A percentile compares a stretch with the other conserved stretches of the same genome.
Evolutionary conservation across 257 asterid species (phyloP).

Genomic region (Capsicum baccatum): DNA sequence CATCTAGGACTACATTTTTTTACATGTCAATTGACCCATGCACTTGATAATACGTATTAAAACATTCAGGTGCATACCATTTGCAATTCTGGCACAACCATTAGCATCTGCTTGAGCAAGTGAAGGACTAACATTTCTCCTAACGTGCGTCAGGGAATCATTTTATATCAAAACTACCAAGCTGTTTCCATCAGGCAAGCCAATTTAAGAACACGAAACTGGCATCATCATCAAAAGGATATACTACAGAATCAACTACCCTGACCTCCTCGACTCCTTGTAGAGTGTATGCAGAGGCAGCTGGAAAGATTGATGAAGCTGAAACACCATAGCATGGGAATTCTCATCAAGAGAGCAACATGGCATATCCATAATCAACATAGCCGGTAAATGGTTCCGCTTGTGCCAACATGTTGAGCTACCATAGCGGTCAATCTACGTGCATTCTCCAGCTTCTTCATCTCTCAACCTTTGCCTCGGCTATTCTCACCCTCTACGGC

Average conservation of each 20-base stretch:
- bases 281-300: constrained; percentile 85
- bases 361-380: constrained; percentile 64
- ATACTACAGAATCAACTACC: constrained; percentile 74
- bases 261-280: constrained; percentile 53
- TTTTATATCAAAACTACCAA: constrained; percentile 76
- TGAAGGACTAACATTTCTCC: constrained; percentile 49
- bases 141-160: constrained; percentile 60
- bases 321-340: constrained; percentile 81
- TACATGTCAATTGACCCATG: neutral
- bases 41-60: neutral
- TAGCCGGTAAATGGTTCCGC: neutral
- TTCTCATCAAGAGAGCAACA: constrained; percentile 63
- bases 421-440: neutral
- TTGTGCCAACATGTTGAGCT: constrained; percentile 1
- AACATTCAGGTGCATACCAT: constrained; percentile 43
- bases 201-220: constrained; percentile 51
- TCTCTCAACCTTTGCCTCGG: neutral
- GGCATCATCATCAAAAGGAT: constrained; percentile 62
- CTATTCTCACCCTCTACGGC: neutral
- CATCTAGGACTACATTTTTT: no score
- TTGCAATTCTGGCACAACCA: constrained; percentile 62
- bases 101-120: constrained; percentile 96
- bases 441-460: neutral
- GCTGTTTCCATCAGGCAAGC: constrained; percentile 58
- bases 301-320: constrained; percentile 74